These are phyloP conservation scores for Huntiella decipiens DNA, from an alignment of 2,329 filamentous ascomycete species.

Conservation along the genomic window DNA sequence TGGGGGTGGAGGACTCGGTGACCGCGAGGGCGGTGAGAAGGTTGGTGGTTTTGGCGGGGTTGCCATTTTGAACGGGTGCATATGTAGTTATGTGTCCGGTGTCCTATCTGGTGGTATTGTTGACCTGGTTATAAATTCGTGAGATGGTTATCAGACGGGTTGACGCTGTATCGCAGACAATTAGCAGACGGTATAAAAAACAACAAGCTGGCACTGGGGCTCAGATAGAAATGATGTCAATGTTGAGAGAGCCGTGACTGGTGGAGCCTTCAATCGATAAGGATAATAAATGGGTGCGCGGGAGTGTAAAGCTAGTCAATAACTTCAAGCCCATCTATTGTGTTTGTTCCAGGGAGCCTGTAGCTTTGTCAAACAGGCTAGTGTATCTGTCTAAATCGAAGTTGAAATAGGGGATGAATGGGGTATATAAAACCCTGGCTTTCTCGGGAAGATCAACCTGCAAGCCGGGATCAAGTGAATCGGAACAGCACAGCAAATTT, in stretches of 20 bases:
- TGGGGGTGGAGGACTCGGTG: constrained; percentile 11
- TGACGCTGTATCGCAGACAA: not conserved
- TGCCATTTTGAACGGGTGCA: too few species aligned
- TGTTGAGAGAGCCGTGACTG: not conserved
- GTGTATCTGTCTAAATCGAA: not conserved
- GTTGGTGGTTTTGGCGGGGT: constrained; percentile 12
- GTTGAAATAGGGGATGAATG: not conserved
- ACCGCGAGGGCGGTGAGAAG: constrained; percentile 27
- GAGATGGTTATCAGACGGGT: not conserved
- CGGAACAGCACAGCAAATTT: too few species aligned
- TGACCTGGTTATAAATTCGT: not conserved
- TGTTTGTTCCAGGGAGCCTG: too few species aligned
- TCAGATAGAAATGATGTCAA: not conserved
- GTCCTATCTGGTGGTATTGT: not conserved
- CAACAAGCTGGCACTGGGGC: not conserved
- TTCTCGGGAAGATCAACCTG: too few species aligned
- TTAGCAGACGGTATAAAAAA: not conserved
- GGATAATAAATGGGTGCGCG: too few species aligned
- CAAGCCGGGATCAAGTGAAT: too few species aligned
- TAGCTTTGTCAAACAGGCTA: not conserved
- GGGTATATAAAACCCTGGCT: too few species aligned
- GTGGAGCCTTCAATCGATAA: too few species aligned
- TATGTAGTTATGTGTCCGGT: not conserved
- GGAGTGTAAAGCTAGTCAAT: too few species aligned
- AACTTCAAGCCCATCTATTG: too few species aligned